Base-by-base conservation (phyloP, 2,329 filamentous ascomycete species). In the Curvularia sp. region DNA sequence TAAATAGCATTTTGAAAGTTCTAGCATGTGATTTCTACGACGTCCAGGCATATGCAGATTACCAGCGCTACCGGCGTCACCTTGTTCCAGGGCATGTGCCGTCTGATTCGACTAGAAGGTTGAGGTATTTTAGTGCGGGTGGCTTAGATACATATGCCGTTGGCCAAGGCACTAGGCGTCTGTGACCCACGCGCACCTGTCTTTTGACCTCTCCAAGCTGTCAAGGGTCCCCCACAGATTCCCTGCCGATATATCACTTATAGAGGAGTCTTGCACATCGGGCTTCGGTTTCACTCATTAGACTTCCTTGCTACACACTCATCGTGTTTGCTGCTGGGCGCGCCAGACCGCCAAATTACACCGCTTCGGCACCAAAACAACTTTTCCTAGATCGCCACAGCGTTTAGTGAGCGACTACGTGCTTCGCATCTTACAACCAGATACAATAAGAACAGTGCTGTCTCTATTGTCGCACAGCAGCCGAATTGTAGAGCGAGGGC, bases 1-100 rank as follows among this genome's bases (percentile, higher is more conserved):
- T 74, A 73, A 58, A 74, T 74, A 74, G 65, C 62, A 66, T 67
- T 65, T 55, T 56, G 59, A 51, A 47, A 60, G 57, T 57, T 66
- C 59, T 51, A 53, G 52, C 57, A 67, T 66, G 61, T 61, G 51
- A 59, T 38, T 54, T 56, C 43, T 49, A 59, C 62, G 52, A 58
- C 47, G 66, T 46, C 60, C 61, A 57, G 65, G 68, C 69, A 61
- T 62, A 66, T 63, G 61, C 62, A 54, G 68, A 59, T 64, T 65
- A 65, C 58, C 61, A 69, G 61, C 59, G 56, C 53, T 47, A 55
- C n/a, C 4, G 27, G 52, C 52, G 51, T 50, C 36, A 49, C 60
- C 48, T 49, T 53, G 58, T 65, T 61, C 63, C 65, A 42, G 23
- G 53, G 21, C 18, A 25, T 19, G 38, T 57, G 32, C 25, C 41